Conservation (phyloP, 192 early-diverging fungal genomes). For the Diversispora epigaea region DNA sequence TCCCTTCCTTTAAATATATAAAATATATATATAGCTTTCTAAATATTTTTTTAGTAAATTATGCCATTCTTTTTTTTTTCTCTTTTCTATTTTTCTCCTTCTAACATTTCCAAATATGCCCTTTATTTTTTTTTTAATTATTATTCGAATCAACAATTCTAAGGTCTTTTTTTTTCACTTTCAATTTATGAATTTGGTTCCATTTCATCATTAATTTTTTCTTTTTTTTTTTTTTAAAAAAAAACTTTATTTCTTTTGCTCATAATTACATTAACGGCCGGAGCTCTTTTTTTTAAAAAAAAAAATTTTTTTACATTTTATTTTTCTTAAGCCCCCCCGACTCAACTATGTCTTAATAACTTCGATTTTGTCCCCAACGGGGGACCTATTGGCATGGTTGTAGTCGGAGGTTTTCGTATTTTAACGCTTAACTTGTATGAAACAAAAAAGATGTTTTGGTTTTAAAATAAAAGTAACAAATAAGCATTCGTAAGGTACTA, state of each 20-base stretch:
- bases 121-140: neutral
- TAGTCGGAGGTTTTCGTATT: conserved; percentile 13
- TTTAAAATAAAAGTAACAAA: conserved; percentile 3
- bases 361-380: neutral
- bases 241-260: conserved; percentile 11
- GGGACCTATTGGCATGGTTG: neutral
- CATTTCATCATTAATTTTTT: neutral
- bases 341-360: neutral
- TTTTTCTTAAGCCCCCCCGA: conserved; percentile 5
- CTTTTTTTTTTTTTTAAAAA: neutral
- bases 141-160: neutral
- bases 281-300: conserved; percentile 14
- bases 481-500: conserved; percentile 15
- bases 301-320: neutral
- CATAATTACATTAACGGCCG: conserved; percentile 13
- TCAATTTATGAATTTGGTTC: neutral
- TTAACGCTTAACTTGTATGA: conserved; percentile 7
- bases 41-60: too few species aligned
- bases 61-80: neutral
- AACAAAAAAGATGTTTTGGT: conserved; percentile 19
- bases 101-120: neutral
- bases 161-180: neutral
- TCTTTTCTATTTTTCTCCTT: neutral
- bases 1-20: too few species aligned
- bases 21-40: too few species aligned